These are phyloP conservation scores for Eucalyptus urophylla DNA, from an alignment of 345 rosid species.

Conservation along the genomic window DNA sequence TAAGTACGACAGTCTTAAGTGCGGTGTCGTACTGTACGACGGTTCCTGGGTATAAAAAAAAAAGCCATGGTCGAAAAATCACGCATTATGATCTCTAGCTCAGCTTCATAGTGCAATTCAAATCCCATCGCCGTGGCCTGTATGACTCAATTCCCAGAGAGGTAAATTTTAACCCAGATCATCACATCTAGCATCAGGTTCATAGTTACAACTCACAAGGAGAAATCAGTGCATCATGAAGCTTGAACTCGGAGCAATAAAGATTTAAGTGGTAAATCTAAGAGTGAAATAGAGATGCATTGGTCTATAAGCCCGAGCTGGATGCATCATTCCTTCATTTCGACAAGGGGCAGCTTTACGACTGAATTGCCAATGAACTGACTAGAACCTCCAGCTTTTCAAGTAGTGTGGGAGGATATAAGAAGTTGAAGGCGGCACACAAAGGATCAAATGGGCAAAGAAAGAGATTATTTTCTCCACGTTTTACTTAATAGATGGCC, in stretches of 20 bases:
- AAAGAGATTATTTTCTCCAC: neutral
- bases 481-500: conserved; percentile 8
- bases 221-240: neutral
- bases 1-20: too few species aligned
- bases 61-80: neutral
- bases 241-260: neutral
- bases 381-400: neutral
- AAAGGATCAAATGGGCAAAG: neutral
- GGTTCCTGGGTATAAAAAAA: too few species aligned
- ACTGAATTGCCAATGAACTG: neutral
- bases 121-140: neutral
- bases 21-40: too few species aligned
- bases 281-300: neutral
- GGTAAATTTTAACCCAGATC: neutral
- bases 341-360: neutral
- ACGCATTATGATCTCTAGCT: neutral
- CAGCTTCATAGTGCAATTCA: neutral
- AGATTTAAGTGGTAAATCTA: neutral
- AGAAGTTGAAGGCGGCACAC: neutral
- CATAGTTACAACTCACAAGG: neutral
- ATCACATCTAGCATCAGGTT: neutral
- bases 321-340: neutral
- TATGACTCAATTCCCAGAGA: neutral
- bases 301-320: neutral
- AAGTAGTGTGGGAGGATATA: neutral